These are phyloP conservation scores for Pichia kudriavzevii DNA, from an alignment of 1,139 yeast species.

Conservation along the genomic window DNA sequence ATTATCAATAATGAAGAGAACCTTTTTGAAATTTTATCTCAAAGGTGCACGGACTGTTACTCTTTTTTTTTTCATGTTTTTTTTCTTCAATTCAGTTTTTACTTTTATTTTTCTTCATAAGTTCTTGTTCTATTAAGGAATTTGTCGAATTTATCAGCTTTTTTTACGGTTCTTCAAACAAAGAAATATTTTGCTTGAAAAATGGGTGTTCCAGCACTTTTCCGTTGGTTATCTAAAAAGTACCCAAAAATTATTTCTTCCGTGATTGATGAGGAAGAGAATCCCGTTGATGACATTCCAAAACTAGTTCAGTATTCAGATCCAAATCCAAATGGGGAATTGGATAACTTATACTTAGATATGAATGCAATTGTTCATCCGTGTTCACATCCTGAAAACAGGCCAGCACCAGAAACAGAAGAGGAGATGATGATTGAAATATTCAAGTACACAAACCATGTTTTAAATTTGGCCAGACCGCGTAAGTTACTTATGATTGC, in stretches of 20 bases:
- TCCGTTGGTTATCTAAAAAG: constrained; percentile 89
- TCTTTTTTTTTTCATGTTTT: too few species aligned
- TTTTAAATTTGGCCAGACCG: constrained; percentile 89
- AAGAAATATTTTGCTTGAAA: too few species aligned
- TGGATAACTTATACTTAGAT: constrained; percentile 83
- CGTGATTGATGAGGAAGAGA: constrained; percentile 68
- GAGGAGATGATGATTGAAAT: constrained; percentile 92
- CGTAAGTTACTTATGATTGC: constrained; percentile 89
- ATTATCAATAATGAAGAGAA: too few species aligned
- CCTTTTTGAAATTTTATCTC: too few species aligned
- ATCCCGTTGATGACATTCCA: constrained; percentile 46
- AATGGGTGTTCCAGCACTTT: constrained; percentile 95
- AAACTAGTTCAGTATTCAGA: constrained; percentile 62
- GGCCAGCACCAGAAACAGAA: constrained; percentile 89
- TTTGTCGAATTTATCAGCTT: too few species aligned
- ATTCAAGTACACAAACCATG: constrained; percentile 83
- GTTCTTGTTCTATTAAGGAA: too few species aligned
- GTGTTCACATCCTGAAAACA: constrained; percentile 92
- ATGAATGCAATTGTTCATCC: constrained; percentile 99
- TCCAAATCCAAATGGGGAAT: constrained; percentile 92
- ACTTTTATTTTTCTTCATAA: too few species aligned
- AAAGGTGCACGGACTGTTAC: too few species aligned
- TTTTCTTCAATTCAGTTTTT: too few species aligned
- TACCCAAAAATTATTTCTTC: constrained; percentile 93
- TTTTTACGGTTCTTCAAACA: too few species aligned